Percentiles rank a stretch among this genome's conserved stretches.
Conservation (phyloP, 192 early-diverging fungal species). For the Coemansia sp. region DNA sequence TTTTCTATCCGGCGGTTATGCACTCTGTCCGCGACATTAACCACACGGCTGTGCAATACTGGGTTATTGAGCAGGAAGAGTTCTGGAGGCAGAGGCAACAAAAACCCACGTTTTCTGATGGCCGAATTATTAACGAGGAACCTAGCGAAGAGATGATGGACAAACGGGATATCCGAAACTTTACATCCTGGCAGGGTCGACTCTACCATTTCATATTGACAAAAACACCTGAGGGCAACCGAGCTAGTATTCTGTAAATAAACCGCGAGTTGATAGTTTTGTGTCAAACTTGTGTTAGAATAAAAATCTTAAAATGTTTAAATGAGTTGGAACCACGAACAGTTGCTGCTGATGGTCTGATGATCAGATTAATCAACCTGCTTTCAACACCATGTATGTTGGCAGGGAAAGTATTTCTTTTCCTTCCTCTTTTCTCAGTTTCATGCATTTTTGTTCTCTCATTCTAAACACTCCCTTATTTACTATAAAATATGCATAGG, state of each 20-base stretch:
- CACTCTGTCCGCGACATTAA: conserved; percentile 47
- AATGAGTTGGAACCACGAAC: too few relatives aligned
- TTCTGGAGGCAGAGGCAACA: conserved; percentile 32
- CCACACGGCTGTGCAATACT: conserved; percentile 42
- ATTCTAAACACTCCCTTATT: background rate
- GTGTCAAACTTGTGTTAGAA: too few relatives aligned
- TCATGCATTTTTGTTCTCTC: background rate
- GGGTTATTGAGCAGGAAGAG: conserved; percentile 53
- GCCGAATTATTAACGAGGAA: background rate
- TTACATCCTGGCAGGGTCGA: conserved; percentile 32
- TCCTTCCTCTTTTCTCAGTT: background rate
- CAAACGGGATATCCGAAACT: conserved; percentile 26
- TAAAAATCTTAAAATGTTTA: too few relatives aligned
- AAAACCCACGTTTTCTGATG: conserved; percentile 6
- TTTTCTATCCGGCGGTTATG: conserved; percentile 40
- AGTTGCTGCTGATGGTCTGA: background rate
- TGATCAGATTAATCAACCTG: background rate
- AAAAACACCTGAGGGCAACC: conserved; percentile 34
- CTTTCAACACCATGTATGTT: background rate
- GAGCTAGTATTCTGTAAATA: conserved; percentile 8
- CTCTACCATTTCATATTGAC: conserved; percentile 38
- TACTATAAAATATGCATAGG: background rate
- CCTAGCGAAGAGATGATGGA: conserved; percentile 13
- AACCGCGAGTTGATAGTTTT: too few relatives aligned
- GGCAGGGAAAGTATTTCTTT: background rate